phyloP scores from a whole-genome alignment of 441 rosid genomes.

The Omphalea diandra region DNA sequence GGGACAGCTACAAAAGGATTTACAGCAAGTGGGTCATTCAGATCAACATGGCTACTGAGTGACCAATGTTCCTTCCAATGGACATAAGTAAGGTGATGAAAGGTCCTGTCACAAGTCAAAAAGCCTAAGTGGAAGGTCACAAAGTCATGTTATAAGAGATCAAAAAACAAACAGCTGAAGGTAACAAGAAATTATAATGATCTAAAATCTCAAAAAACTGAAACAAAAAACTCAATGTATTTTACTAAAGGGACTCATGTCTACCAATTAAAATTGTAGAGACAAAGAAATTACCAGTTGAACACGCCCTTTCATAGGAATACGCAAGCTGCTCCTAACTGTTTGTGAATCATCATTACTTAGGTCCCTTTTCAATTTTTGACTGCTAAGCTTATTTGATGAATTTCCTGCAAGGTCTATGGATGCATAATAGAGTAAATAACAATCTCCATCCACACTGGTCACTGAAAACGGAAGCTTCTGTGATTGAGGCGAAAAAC shows the following conservation, averaged over 20 bases:
- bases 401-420: conserved; percentile 72
- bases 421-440: conserved; percentile 75
- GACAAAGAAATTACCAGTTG: conserved; percentile 63
- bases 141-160: not conserved
- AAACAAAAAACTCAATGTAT: conserved; percentile 2
- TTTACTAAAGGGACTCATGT: conserved; percentile 13
- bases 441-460: conserved; percentile 86
- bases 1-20: not conserved
- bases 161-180: not conserved
- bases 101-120: not conserved
- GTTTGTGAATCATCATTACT: conserved; percentile 57
- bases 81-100: not conserved
- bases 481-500: conserved; percentile 80
- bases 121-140: not conserved
- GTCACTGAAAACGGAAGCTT: conserved; percentile 93
- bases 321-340: conserved; percentile 62
- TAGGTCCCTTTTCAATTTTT: conserved; percentile 47
- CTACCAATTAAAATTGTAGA: conserved; percentile 13
- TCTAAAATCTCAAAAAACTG: not conserved
- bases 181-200: not conserved
- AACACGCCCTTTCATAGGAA: conserved; percentile 95
- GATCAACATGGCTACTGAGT: not conserved
- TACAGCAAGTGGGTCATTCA: not conserved
- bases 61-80: not conserved
- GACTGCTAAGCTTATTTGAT: conserved; percentile 50